Conservation (phyloP, 2,329 filamentous ascomycete genomes). For the Verticillium longisporum region DNA sequence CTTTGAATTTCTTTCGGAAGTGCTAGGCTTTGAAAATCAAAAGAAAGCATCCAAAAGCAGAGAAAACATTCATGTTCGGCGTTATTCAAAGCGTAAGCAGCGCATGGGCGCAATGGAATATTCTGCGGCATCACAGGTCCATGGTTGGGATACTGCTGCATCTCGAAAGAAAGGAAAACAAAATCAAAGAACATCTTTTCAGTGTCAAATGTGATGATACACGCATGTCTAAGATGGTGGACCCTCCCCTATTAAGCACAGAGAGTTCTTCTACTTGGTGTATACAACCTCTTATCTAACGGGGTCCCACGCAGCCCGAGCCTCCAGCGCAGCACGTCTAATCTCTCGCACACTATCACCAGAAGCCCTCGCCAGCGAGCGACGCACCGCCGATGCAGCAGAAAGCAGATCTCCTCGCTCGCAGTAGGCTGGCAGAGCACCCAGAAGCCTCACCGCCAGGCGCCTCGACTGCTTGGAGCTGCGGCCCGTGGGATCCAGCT, state of each 20-base stretch:
- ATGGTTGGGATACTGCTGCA: neutral
- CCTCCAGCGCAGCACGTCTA: conserved; percentile 39
- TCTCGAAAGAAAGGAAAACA: neutral
- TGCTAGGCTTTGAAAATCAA: neutral
- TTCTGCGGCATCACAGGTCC: neutral
- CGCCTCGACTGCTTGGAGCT: conserved; percentile 29
- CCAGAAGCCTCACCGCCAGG: conserved; percentile 39
- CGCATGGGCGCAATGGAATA: neutral
- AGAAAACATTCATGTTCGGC: neutral
- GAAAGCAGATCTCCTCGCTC: conserved; percentile 39
- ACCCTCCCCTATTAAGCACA: neutral
- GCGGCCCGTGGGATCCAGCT: conserved; percentile 4
- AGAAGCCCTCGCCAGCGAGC: conserved; percentile 42
- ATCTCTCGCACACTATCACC: conserved; percentile 48
- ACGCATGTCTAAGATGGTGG: neutral
- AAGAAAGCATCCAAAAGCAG: neutral
- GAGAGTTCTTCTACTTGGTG: neutral
- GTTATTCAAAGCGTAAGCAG: neutral
- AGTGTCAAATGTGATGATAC: neutral
- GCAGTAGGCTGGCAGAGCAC: conserved; percentile 38
- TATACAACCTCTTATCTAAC: conserved; percentile 14
- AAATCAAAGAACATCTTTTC: neutral
- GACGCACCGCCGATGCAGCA: conserved; percentile 34
- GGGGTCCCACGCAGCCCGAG: conserved; percentile 30
- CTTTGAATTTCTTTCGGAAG: neutral